A percentile compares a stretch with the other conserved stretches of the same genome.
Conservation (phyloP, 805 yeast species). For the Pichia membranifaciens region DNA sequence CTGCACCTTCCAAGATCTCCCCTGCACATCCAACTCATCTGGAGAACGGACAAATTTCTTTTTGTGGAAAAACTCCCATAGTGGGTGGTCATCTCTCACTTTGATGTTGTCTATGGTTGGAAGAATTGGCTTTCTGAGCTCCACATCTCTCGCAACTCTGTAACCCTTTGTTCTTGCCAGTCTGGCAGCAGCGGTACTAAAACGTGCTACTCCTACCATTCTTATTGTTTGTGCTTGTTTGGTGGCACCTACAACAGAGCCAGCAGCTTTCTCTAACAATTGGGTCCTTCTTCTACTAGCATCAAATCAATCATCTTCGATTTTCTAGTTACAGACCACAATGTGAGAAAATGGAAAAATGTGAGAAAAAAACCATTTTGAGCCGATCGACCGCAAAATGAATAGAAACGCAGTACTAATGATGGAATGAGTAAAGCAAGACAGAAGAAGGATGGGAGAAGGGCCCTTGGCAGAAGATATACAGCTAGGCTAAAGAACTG, state of each 20-base stretch:
- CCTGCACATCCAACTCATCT: constrained; percentile 45
- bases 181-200: constrained; percentile 33
- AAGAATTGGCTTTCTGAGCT: constrained; percentile 73
- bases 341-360: background rate
- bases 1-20: constrained; percentile 81
- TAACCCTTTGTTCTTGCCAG: constrained; percentile 29
- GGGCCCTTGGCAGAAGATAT: no score
- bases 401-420: no score
- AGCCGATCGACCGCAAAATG: constrained; percentile 6
- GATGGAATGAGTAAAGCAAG: no score
- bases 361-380: background rate
- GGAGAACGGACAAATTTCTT: constrained; percentile 54
- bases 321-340: background rate
- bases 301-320: no score
- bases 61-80: constrained; percentile 84
- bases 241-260: background rate
- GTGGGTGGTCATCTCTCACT: constrained; percentile 81
- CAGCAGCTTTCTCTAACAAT: background rate
- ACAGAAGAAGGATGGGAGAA: background rate
- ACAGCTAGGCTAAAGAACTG: no score
- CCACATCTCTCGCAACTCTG: constrained; percentile 42
- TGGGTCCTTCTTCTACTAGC: background rate
- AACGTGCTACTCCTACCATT: constrained; percentile 15
- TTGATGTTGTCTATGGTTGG: constrained; percentile 72
- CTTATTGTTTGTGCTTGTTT: background rate